Conservation (phyloP, 768 basidiomycete genomes). For the Hydnum rufescens region DNA sequence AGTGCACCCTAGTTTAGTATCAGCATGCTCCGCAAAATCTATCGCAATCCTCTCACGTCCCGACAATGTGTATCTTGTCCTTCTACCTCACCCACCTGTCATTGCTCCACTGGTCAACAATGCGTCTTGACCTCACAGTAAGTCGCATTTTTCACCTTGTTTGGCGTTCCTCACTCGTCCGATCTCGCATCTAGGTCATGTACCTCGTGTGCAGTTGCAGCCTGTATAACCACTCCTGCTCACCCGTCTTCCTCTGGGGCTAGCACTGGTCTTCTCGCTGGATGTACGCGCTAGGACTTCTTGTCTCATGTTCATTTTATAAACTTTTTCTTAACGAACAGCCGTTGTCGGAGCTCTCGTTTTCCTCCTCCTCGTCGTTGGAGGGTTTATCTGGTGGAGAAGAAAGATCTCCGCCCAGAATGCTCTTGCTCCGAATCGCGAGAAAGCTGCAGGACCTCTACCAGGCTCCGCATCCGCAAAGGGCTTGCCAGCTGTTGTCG, state of each 20-base stretch:
- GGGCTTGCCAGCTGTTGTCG: background rate
- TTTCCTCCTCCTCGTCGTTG: conserved; percentile 8
- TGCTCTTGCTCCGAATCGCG: background rate
- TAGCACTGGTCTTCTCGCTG: too few species aligned
- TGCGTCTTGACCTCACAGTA: conserved; percentile 1
- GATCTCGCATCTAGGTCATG: background rate
- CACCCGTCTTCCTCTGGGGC: too few species aligned
- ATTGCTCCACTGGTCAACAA: background rate
- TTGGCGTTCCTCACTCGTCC: background rate
- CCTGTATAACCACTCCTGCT: background rate
- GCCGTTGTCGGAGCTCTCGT: conserved; percentile 8
- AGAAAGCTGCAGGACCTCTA: background rate
- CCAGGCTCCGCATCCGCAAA: background rate
- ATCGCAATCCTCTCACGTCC: background rate
- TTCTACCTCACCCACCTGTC: background rate
- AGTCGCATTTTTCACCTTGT: background rate
- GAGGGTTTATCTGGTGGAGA: conserved; percentile 7
- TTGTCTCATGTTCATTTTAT: too few species aligned
- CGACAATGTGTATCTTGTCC: background rate
- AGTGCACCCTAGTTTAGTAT: too few species aligned
- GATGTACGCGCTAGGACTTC: too few species aligned
- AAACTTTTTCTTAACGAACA: too few species aligned
- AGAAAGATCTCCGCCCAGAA: conserved; percentile 1
- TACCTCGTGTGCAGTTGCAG: background rate
- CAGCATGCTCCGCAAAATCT: background rate